Base-by-base conservation (phyloP, 306 rosid genomes). In the Sechiopsis laciniata region DNA sequence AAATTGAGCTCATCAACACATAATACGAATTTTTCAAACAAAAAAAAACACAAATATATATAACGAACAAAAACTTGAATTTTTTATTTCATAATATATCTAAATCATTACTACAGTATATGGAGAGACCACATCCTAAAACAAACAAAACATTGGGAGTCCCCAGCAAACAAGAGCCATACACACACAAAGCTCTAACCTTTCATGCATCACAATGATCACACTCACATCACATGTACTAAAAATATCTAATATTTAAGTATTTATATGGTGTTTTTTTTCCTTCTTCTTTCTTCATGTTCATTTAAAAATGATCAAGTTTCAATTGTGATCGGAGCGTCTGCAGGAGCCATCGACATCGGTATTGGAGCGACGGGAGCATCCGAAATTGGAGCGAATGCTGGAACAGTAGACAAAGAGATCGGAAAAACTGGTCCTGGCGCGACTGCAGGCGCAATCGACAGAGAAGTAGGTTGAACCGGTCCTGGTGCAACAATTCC, bases 401-500 rank as follows among this genome's bases (percentile, higher is more conserved):
- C 5, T 32, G 4, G 37, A 32, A 32, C 14, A 42, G 48, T 8
- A 2, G 12, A 42, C 2, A 61, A 7, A 15, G 46, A 61, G 20
- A 29, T 32, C 7, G 46, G 20, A 0, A 2, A 42, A 61, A 29
- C 1, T 2, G 67, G 67, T 12, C 45, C 20, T 2, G 67, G 67
- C 15, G 45, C 75, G 6, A 51, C 53, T 35, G 17, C 53, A 1
- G 87, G 84, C n/a, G 82, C 66, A 59, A 73, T 78, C 0, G 26
- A n/a, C 20, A 82, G 64, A 40, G 55, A 72, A 3, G 55, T 84
- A 1, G 84, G 10, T 22, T 68, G 69, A 20, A 88, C 32, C 10
- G 97, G 92, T 50, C 83, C 92, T 6, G 89, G 88, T 42, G 98
- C 95, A 45, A 80, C 92, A 45, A 20, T 66, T 0, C 95, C 91